These are phyloP conservation scores for Kurtzmaniella quercitrusa DNA, from an alignment of 1,139 yeast species.

Conservation along the genomic window DNA sequence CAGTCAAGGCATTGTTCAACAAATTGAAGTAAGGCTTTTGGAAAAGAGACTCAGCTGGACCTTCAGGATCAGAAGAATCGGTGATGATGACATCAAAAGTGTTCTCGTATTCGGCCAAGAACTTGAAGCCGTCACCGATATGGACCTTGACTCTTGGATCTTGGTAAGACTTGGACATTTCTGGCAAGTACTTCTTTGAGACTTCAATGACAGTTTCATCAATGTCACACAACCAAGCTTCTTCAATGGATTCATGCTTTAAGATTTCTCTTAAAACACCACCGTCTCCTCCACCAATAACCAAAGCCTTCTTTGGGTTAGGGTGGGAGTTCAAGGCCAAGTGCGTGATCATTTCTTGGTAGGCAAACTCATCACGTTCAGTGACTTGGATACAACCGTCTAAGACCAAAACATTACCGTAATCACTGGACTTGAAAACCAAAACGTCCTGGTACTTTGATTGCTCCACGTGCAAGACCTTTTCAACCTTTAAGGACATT, in stretches of 20 bases:
- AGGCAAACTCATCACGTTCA: constrained; percentile 91
- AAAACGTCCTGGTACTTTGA: constrained; percentile 87
- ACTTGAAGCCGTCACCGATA: constrained; percentile 91
- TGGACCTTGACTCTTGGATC: constrained; percentile 82
- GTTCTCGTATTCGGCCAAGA: constrained; percentile 64
- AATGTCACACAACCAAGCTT: constrained; percentile 86
- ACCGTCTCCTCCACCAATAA: constrained; percentile 96
- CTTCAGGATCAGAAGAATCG: constrained; percentile 95
- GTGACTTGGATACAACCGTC: constrained; percentile 92
- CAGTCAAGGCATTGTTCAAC: constrained; percentile 74
- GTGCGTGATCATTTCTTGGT: constrained; percentile 94
- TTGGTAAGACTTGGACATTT: constrained; percentile 72
- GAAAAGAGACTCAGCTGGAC: constrained; percentile 89
- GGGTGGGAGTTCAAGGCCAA: constrained; percentile 87
- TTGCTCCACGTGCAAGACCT: constrained; percentile 73
- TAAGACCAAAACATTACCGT: constrained; percentile 86
- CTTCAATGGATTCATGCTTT: constrained; percentile 78
- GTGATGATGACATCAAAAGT: constrained; percentile 88
- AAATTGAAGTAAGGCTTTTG: constrained; percentile 82
- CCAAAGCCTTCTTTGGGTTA: constrained; percentile 82
- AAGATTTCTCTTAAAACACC: constrained; percentile 92
- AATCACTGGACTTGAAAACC: constrained; percentile 81
- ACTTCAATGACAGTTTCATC: constrained; percentile 86
- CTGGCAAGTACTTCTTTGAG: constrained; percentile 79
- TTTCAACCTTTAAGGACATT: constrained; percentile 77